Evolutionary conservation across 345 rosid species (phyloP).

Genomic region (Eucalyptus victrix): DNA sequence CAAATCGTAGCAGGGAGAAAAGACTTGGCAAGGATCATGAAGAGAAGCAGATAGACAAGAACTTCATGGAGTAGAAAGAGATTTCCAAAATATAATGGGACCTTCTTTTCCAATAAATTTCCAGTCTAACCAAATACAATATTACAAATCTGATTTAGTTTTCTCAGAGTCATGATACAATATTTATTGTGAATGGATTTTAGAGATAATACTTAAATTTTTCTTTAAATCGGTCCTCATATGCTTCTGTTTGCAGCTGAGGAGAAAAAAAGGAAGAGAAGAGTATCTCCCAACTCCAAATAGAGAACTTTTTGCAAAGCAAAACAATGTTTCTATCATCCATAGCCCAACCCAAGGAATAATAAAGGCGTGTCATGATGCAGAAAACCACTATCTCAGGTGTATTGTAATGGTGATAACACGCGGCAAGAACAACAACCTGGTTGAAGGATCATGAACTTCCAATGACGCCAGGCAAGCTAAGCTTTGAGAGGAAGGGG

Average conservation of each 20-base stretch:
- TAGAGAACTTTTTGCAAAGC: not conserved
- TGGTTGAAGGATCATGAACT: constrained; percentile 3
- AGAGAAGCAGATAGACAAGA: not conserved
- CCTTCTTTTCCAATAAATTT: not conserved
- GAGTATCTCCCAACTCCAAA: not conserved
- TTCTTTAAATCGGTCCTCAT: not conserved
- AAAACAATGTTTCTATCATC: not conserved
- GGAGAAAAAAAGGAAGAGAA: not conserved
- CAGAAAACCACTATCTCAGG: not conserved
- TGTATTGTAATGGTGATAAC: not conserved
- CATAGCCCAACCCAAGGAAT: not conserved
- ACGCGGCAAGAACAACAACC: not conserved
- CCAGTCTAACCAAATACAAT: not conserved
- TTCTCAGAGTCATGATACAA: not conserved
- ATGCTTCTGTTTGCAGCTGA: not conserved
- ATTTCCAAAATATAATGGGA: not conserved
- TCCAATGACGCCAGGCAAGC: constrained; percentile 2
- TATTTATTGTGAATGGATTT: not conserved
- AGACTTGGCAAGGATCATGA: not conserved
- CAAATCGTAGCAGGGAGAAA: not conserved
- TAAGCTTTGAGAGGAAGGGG: not conserved
- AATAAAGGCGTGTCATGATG: not conserved
- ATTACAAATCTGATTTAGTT: not conserved
- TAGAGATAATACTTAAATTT: not conserved
- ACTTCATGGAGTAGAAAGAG: not conserved